Evolutionary conservation across 2,329 filamentous ascomycete species (phyloP).

Genomic region (Stagonosporopsis chrysanthemi): DNA sequence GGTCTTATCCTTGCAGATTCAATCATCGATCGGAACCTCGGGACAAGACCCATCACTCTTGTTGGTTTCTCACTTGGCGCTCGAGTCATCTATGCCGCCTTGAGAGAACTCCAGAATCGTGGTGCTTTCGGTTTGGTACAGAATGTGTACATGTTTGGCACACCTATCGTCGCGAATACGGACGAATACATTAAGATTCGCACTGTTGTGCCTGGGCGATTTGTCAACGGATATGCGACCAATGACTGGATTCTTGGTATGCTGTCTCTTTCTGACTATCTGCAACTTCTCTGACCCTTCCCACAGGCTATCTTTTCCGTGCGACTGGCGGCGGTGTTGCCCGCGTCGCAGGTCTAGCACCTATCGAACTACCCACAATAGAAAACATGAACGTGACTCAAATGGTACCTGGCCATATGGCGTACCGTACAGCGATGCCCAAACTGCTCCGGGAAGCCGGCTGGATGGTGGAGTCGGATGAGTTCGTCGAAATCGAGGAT

Average conservation of each 20-base stretch:
- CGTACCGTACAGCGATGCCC: constrained; percentile 93
- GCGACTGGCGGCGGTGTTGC: constrained; percentile 92
- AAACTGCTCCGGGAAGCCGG: constrained; percentile 84
- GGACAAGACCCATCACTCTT: constrained; percentile 88
- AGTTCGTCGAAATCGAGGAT: constrained; percentile 96
- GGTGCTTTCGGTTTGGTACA: constrained; percentile 88
- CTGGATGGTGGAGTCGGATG: constrained; percentile 89
- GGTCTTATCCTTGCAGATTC: constrained; percentile 95
- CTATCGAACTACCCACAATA: constrained; percentile 80
- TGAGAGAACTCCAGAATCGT: constrained; percentile 83
- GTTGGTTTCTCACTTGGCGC: constrained; percentile 94
- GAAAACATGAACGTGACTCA: constrained; percentile 92
- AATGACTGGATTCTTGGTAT: constrained; percentile 94
- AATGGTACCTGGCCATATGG: constrained; percentile 91
- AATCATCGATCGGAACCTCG: constrained; percentile 87
- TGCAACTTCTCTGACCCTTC: constrained; percentile 4
- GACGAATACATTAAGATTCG: constrained; percentile 86
- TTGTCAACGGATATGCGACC: constrained; percentile 91
- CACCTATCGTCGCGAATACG: constrained; percentile 87
- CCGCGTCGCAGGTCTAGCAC: constrained; percentile 81
- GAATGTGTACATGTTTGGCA: constrained; percentile 94
- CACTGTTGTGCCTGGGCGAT: constrained; percentile 87
- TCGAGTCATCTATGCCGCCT: constrained; percentile 88
- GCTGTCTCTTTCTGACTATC: constrained; percentile 4
- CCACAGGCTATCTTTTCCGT: constrained; percentile 82